phyloP scores from a whole-genome alignment of 441 rosid species.

The Populus hybrid region DNA sequence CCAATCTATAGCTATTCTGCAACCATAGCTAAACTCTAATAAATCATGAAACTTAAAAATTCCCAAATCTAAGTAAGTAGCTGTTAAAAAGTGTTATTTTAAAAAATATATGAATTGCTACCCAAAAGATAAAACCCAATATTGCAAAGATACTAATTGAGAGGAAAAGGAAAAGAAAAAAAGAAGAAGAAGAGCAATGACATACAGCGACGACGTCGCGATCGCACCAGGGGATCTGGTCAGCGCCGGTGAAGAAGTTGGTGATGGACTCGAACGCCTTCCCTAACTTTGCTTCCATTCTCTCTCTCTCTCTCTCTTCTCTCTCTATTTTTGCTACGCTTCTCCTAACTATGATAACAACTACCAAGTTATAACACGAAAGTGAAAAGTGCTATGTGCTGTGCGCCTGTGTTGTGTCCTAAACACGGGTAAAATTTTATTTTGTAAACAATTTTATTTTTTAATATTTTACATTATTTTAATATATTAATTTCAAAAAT shows the following conservation, averaged over 20 bases:
- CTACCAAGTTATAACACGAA: too few species aligned
- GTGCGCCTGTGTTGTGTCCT: too few species aligned
- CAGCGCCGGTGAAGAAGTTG: constrained; percentile 53
- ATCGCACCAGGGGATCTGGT: constrained; percentile 73
- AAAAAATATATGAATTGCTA: too few species aligned
- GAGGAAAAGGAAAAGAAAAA: background rate
- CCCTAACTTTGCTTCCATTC: constrained; percentile 55
- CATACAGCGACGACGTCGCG: constrained; percentile 56
- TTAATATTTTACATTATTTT: too few species aligned
- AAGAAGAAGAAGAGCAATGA: too few species aligned
- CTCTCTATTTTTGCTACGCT: too few species aligned
- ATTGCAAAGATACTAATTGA: background rate
- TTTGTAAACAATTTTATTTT: too few species aligned
- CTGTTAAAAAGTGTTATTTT: background rate
- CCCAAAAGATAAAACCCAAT: background rate
- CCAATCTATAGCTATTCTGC: background rate
- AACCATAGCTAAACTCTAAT: background rate
- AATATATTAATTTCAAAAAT: too few species aligned
- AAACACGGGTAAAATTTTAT: too few species aligned
- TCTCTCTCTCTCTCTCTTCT: background rate
- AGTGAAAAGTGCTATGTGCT: too few species aligned
- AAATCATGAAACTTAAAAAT: too few species aligned
- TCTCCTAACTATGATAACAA: background rate
- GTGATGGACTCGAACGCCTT: constrained; percentile 49
- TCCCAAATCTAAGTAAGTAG: background rate